These are phyloP conservation scores for Fusarium setosum DNA, from an alignment of 2,329 filamentous ascomycete genomes.

Conservation along the genomic window DNA sequence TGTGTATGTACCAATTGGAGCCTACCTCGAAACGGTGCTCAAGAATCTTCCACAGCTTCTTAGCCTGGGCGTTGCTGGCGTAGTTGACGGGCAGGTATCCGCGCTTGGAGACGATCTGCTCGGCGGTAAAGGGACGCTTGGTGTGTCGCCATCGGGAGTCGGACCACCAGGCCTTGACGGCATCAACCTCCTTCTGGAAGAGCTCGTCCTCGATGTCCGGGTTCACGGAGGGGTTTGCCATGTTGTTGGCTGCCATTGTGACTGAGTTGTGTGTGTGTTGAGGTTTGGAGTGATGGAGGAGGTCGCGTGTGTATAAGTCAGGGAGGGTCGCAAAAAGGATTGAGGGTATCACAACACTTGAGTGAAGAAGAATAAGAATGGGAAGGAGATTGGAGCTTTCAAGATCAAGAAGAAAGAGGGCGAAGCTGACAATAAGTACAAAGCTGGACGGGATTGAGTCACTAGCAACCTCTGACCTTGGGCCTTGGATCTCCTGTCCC, in stretches of 20 bases:
- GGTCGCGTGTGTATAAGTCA: slow-evolving; percentile 18
- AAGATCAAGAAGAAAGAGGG: slow-evolving; percentile 15
- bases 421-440: slow-evolving; percentile 40
- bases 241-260: slow-evolving; percentile 70
- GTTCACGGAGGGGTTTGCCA: slow-evolving; percentile 68
- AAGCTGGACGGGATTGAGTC: slow-evolving; percentile 35
- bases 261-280: slow-evolving; percentile 6
- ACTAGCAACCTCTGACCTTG: slow-evolving; percentile 20
- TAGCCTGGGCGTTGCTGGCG: slow-evolving; percentile 86
- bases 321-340: background rate
- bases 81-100: slow-evolving; percentile 93
- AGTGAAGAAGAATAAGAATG: slow-evolving; percentile 9
- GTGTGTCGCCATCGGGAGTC: slow-evolving; percentile 94
- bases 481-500: slow-evolving; percentile 11
- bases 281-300: background rate
- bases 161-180: slow-evolving; percentile 94
- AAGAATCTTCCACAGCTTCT: slow-evolving; percentile 94
- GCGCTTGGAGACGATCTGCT: slow-evolving; percentile 96
- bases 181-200: slow-evolving; percentile 85
- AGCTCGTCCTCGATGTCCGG: slow-evolving; percentile 70
- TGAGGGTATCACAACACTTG: slow-evolving; percentile 11
- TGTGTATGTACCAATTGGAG: background rate
- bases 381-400: background rate
- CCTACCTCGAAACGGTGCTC: slow-evolving; percentile 86
- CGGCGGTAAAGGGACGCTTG: slow-evolving; percentile 91